phyloP scores from a whole-genome alignment of 1,284 basidiomycete species.

The Apiotrichum veenhuisii region DNA sequence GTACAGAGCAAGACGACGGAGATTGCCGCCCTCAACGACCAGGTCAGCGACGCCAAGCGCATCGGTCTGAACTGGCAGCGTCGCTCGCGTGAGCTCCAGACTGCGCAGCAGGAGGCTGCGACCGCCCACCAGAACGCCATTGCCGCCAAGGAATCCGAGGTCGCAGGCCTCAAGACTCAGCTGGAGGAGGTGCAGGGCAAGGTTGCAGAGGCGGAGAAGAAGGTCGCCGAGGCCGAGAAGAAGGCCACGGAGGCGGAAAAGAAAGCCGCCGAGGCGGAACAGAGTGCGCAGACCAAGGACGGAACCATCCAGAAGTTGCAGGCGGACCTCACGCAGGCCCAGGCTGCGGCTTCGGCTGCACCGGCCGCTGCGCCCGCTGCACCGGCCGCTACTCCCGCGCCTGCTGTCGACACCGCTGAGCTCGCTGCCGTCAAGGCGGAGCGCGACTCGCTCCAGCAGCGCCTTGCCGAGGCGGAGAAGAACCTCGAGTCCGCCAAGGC shows the following conservation, averaged over 20 bases:
- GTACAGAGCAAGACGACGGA: constrained; percentile 27
- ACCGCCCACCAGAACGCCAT: not conserved
- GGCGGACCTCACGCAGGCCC: constrained; percentile 29
- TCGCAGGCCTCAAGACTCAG: constrained; percentile 23
- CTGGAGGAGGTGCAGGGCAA: constrained; percentile 28
- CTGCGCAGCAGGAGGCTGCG: not conserved
- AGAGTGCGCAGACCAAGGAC: constrained; percentile 26
- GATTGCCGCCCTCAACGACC: constrained; percentile 21
- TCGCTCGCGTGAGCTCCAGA: constrained; percentile 24
- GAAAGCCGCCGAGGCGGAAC: constrained; percentile 28
- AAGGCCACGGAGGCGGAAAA: constrained; percentile 25
- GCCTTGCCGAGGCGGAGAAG: constrained; percentile 36
- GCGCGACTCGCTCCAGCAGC: constrained; percentile 31
- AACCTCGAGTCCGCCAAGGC: constrained; percentile 37
- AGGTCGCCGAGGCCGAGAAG: constrained; percentile 25
- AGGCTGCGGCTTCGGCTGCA: not conserved
- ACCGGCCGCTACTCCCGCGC: not conserved
- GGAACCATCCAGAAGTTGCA: constrained; percentile 32
- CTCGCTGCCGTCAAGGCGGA: constrained; percentile 24
- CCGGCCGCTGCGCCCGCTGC: constrained; percentile 1
- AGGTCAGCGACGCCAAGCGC: constrained; percentile 24
- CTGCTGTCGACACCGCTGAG: not conserved
- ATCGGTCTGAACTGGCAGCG: constrained; percentile 42
- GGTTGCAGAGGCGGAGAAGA: constrained; percentile 33
- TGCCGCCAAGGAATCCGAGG: constrained; percentile 28